A percentile compares a stretch with the other conserved stretches of the same genome.
These are phyloP conservation scores for Dendrobium catenatum DNA, from an alignment of 106 monocot genomes.

Conservation along the genomic window DNA sequence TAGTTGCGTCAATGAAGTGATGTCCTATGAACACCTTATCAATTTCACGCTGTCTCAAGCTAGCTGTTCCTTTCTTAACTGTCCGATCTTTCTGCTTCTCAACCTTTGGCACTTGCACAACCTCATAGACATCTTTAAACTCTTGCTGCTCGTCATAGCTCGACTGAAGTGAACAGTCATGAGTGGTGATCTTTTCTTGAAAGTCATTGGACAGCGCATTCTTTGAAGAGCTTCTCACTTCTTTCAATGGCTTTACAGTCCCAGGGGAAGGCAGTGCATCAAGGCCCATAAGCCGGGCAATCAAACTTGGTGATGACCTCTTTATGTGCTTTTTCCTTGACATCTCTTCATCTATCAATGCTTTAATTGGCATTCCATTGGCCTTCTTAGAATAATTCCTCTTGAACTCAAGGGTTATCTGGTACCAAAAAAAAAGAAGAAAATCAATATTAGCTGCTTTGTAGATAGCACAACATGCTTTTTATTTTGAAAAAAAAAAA, in stretches of 20 bases:
- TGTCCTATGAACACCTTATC: constrained; percentile 36
- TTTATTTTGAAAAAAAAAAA: background rate
- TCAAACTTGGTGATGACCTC: constrained; percentile 38
- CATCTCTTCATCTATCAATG: constrained; percentile 34
- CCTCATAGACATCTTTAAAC: constrained; percentile 86
- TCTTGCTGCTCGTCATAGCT: constrained; percentile 36
- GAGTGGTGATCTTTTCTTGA: constrained; percentile 15
- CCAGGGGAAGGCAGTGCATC: constrained; percentile 49
- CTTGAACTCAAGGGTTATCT: constrained; percentile 19
- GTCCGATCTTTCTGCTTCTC: constrained; percentile 21
- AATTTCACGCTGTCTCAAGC: constrained; percentile 17
- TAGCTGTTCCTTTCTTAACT: constrained; percentile 7
- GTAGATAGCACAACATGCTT: background rate
- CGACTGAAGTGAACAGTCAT: constrained; percentile 11
- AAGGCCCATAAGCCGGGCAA: constrained; percentile 83
- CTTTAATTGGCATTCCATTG: constrained; percentile 29
- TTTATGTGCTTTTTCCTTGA: constrained; percentile 34
- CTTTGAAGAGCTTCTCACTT: constrained; percentile 8
- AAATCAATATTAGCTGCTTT: background rate
- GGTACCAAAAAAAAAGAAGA: background rate
- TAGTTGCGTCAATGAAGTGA: constrained; percentile 40
- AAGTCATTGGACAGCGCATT: constrained; percentile 15
- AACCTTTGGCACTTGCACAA: constrained; percentile 37
- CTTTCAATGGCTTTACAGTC: constrained; percentile 21
- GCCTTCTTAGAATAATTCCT: constrained; percentile 23